phyloP scores from a whole-genome alignment of 495 filamentous ascomycete genomes.

The Podospora fimiseda region DNA sequence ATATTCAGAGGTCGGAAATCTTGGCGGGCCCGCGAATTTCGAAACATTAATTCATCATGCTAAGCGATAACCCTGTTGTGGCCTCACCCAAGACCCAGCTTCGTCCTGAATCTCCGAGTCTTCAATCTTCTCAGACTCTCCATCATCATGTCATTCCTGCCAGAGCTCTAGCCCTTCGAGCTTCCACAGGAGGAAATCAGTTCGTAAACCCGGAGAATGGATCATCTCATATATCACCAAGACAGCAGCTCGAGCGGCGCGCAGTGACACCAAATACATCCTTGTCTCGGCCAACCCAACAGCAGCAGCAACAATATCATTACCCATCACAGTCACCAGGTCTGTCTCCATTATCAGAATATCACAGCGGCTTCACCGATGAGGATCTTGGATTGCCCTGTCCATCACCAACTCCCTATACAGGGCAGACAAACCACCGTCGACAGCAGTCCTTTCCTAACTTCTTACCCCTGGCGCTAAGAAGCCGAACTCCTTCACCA shows the following conservation, averaged over 20 bases:
- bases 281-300: constrained; percentile 4
- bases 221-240: constrained; percentile 12
- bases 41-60: constrained; percentile 42
- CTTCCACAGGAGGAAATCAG: constrained; percentile 15
- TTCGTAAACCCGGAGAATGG: constrained; percentile 13
- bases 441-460: constrained; percentile 40
- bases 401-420: constrained; percentile 18
- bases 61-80: constrained; percentile 31
- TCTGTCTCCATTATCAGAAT: constrained; percentile 27
- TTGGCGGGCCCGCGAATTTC: constrained; percentile 8
- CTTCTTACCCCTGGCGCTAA: constrained; percentile 27
- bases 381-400: constrained; percentile 20
- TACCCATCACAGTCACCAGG: constrained; percentile 9
- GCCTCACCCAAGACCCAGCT: constrained; percentile 17
- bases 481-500: constrained; percentile 28
- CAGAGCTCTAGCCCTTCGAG: constrained; percentile 16
- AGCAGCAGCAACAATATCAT: constrained; percentile 6
- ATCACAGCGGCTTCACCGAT: constrained; percentile 32
- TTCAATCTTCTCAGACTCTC: not conserved
- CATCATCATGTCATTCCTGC: constrained; percentile 4
- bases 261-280: constrained; percentile 12
- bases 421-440: constrained; percentile 23
- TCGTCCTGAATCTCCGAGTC: constrained; percentile 6
- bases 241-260: constrained; percentile 20
- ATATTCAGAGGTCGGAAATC: not conserved